Base-by-base conservation (phyloP, 441 rosid species). In the Geranium incanum region DNA sequence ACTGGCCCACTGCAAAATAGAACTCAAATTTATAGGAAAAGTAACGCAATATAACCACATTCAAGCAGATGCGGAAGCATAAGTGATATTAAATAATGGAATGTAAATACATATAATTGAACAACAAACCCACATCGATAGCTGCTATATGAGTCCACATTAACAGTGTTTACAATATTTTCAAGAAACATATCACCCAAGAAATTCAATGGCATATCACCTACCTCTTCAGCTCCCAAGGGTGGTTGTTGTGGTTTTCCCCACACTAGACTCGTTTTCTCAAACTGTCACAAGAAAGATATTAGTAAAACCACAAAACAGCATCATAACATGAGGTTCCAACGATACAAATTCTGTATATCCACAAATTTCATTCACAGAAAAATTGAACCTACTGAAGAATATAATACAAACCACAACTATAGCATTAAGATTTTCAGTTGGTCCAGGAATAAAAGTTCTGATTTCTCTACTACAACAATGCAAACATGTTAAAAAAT, bases 161-260 rank as follows among this genome's bases (percentile, higher is more conserved):
- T 39, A 11, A 16, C 48, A 59, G 28, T 59, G 65, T 18, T 59
- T 6, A 9, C 65, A 18, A 59, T 59, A 59, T 9, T 18, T 18
- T 59, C 65, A 59, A 6, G 65, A 19, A 75, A 68, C 23, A 3
- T 67, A 75, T 66, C 18, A 48, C 8, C 60, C 52, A 23, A 71
- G 59, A 60, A 59, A 55, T 6, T 19, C 6, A 6, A 16, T 60
- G 33, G 68, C 67, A 68, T 16, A 12, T 41, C 45, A 52, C 79
- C 78, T 77, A 95, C 99, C 96, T 91, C 98, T 77, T 83, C 85
- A 66, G 66, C 74, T 19, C 87, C 87, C 81, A 93, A 79, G 12
- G 93, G 92, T 41, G 90, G 80, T 74, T 89, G 97, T 79, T 98
- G 83, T 67, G 97, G 95, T 72, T 93, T 87, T 68, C 99, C 98